Percentiles rank a stretch among this genome's conserved stretches.
Evolutionary conservation across 768 basidiomycete genomes (phyloP).

Genomic region (Cystobasidium ongulense): DNA sequence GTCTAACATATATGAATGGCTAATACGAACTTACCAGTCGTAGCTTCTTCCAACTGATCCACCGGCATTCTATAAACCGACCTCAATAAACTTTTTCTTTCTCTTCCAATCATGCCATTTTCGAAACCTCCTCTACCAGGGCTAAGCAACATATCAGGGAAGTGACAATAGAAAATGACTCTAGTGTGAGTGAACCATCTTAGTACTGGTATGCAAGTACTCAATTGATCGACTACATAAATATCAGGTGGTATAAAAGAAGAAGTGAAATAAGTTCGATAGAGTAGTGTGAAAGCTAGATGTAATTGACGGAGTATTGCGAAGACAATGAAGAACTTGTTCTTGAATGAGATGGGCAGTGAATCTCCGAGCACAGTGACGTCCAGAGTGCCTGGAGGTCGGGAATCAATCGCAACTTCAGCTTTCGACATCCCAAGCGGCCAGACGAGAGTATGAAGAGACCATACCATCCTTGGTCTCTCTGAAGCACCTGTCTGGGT

Average conservation of each 20-base stretch:
- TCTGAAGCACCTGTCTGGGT: slow-evolving; percentile 63
- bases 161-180: slow-evolving; percentile 95
- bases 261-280: slow-evolving; percentile 38
- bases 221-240: slow-evolving; percentile 90
- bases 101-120: slow-evolving; percentile 54
- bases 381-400: slow-evolving; percentile 60
- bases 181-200: slow-evolving; percentile 60
- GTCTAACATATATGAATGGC: neutral
- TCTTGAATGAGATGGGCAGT: slow-evolving; percentile 68
- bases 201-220: slow-evolving; percentile 79
- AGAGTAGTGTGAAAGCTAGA: slow-evolving; percentile 60
- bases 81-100: slow-evolving; percentile 52
- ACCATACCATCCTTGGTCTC: slow-evolving; percentile 79
- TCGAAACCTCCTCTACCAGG: slow-evolving; percentile 48
- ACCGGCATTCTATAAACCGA: slow-evolving; percentile 74
- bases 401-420: no score
- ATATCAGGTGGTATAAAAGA: slow-evolving; percentile 53
- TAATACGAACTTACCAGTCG: slow-evolving; percentile 53
- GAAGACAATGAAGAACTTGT: slow-evolving; percentile 77
- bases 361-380: slow-evolving; percentile 62
- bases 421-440: neutral
- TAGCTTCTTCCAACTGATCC: slow-evolving; percentile 79
- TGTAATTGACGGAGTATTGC: slow-evolving; percentile 83
- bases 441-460: neutral
- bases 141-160: slow-evolving; percentile 80